Percentiles rank a stretch among this genome's conserved stretches.
These are phyloP conservation scores for Nakaseomyces delphensis DNA, from an alignment of 1,139 yeast genomes.

Conservation along the genomic window DNA sequence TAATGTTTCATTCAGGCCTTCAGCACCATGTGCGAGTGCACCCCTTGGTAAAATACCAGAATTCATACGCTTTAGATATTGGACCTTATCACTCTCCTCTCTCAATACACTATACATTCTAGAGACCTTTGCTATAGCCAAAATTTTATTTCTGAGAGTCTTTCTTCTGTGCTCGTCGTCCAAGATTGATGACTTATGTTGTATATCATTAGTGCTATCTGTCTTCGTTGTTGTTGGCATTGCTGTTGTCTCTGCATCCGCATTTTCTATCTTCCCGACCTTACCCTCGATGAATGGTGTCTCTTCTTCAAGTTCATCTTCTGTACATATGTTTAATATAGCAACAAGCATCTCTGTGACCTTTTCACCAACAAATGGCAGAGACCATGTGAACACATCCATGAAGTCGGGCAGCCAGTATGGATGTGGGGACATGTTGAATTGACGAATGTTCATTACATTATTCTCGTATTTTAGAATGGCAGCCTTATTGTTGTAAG, in stretches of 20 bases:
- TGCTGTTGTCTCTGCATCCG: background rate
- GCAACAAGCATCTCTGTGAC: constrained; percentile 90
- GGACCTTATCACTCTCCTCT: constrained; percentile 83
- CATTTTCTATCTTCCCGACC: constrained; percentile 4
- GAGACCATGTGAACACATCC: constrained; percentile 97
- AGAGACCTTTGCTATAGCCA: constrained; percentile 91
- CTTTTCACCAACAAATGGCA: constrained; percentile 96
- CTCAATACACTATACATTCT: constrained; percentile 87
- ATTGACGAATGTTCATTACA: constrained; percentile 92
- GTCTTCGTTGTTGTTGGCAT: background rate
- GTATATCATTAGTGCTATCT: background rate
- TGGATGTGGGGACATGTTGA: constrained; percentile 89
- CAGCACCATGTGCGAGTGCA: constrained; percentile 71
- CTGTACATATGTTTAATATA: constrained; percentile 86
- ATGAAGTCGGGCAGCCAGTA: constrained; percentile 95
- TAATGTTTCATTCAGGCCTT: constrained; percentile 66
- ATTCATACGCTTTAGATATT: constrained; percentile 62
- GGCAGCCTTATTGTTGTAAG: constrained; percentile 93
- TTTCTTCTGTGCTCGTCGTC: constrained; percentile 33
- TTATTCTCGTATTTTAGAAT: constrained; percentile 83
- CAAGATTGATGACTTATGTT: constrained; percentile 16
- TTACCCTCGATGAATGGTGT: constrained; percentile 25
- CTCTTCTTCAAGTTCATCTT: constrained; percentile 75
- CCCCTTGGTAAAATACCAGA: constrained; percentile 80
- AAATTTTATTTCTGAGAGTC: constrained; percentile 75